phyloP scores from a whole-genome alignment of 139 green algal species.

The Tetratostichococcus sp. region DNA sequence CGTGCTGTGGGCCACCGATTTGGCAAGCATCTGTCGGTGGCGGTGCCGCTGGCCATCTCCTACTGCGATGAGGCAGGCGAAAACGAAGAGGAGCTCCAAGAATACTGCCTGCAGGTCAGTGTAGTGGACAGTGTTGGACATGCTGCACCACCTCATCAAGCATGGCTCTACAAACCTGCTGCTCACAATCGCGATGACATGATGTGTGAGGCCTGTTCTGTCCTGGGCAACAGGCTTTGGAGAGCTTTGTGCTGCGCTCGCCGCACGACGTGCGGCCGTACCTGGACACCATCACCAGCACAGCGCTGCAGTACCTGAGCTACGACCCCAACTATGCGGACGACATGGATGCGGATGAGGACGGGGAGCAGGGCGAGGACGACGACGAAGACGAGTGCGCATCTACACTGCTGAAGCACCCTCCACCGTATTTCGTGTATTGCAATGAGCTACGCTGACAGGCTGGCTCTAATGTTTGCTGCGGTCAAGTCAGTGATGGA shows the following conservation, averaged over 20 bases:
- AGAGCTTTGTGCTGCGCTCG: conserved; percentile 75
- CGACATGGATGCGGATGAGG: conserved; percentile 69
- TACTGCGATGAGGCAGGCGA: conserved; percentile 53
- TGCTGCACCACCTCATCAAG: no score
- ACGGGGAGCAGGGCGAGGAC: conserved; percentile 48
- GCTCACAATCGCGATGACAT: no score
- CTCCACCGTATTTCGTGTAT: no score
- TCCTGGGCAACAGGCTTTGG: conserved; percentile 10
- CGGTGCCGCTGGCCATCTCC: conserved; percentile 63
- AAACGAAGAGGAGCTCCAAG: conserved; percentile 79
- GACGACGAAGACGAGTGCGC: conserved; percentile 27
- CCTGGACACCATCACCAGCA: conserved; percentile 30
- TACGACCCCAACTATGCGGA: conserved; percentile 94
- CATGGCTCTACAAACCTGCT: no score
- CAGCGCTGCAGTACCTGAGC: conserved; percentile 50
- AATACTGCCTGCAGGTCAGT: conserved; percentile 74
- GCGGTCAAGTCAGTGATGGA: no score
- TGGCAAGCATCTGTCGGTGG: conserved; percentile 54
- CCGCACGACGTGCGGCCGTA: conserved; percentile 40
- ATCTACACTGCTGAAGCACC: neutral
- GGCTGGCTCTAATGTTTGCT: no score
- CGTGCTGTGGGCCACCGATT: conserved; percentile 71
- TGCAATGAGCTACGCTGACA: no score
- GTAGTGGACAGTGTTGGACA: no score
- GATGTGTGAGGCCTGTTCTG: no score